Evolutionary conservation across 179 eudicot genomes (phyloP).

Genomic region (Amaranthus tricolor): DNA sequence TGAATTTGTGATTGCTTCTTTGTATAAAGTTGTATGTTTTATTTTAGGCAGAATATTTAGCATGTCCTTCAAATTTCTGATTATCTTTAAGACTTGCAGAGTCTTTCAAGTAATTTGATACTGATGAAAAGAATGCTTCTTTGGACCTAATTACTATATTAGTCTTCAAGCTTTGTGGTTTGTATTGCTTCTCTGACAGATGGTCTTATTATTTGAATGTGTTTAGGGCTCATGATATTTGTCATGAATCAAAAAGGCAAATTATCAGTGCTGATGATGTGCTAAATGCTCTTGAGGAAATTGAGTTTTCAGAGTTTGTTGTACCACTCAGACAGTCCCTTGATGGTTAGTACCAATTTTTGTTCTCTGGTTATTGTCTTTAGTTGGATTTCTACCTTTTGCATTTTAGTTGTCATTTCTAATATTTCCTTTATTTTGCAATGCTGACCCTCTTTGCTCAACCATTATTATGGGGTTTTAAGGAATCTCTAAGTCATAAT

Average conservation of each 20-base stretch:
- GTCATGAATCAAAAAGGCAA: constrained; percentile 79
- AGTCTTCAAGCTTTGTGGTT: background rate
- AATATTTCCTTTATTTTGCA: background rate
- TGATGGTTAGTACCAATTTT: constrained; percentile 45
- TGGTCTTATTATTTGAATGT: background rate
- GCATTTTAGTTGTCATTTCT: background rate
- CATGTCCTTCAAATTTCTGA: background rate
- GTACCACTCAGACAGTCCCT: constrained; percentile 70
- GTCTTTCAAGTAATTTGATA: background rate
- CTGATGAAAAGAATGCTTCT: background rate
- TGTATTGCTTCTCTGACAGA: constrained; percentile 2
- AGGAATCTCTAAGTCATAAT: background rate
- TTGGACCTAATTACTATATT: background rate
- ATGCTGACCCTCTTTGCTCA: background rate
- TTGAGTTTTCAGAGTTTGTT: constrained; percentile 76
- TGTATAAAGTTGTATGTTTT: background rate
- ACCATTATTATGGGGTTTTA: background rate
- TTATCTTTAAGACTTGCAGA: background rate
- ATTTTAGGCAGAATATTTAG: background rate
- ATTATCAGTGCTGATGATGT: constrained; percentile 91
- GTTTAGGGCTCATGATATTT: constrained; percentile 82
- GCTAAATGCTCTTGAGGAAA: constrained; percentile 77
- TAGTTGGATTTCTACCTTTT: background rate
- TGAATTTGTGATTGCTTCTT: background rate
- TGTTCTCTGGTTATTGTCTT: background rate